phyloP scores from a whole-genome alignment of 2,329 filamentous ascomycete species.

The Monosporascus ibericus region DNA sequence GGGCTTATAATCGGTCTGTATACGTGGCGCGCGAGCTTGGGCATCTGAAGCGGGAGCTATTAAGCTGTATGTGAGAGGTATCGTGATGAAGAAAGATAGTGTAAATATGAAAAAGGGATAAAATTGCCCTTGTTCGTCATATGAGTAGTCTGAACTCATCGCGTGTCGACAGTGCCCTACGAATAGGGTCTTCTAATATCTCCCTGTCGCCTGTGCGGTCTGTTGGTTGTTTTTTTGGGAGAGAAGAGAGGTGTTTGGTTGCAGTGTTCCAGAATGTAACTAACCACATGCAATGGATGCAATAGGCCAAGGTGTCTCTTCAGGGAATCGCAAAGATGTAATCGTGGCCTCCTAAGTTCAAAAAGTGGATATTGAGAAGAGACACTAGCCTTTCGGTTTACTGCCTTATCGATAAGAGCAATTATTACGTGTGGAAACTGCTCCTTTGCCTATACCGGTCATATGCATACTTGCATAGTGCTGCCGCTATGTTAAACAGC shows the following conservation, averaged over 20 bases:
- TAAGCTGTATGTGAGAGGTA: conserved; percentile 85
- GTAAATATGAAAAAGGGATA: conserved; percentile 99
- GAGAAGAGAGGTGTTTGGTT: too few species aligned
- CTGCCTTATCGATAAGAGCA: too few species aligned
- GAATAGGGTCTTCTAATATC: conserved; percentile 19
- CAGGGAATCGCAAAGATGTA: background rate
- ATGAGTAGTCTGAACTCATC: conserved; percentile 95
- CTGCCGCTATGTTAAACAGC: too few species aligned
- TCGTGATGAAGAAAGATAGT: conserved; percentile 76
- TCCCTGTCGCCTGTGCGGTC: conserved; percentile 1
- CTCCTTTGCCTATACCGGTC: too few species aligned
- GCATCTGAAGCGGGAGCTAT: conserved; percentile 71
- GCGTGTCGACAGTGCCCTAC: conserved; percentile 34
- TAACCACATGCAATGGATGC: too few species aligned
- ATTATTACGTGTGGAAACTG: too few species aligned
- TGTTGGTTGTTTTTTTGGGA: background rate
- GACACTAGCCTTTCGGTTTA: too few species aligned
- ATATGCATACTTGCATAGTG: too few species aligned
- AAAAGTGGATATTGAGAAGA: background rate
- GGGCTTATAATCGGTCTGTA: conserved; percentile 74
- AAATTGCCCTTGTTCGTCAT: conserved; percentile 97
- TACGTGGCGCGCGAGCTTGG: conserved; percentile 74
- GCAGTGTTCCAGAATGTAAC: too few species aligned
- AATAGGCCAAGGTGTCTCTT: conserved; percentile 2
- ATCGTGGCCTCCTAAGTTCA: conserved; percentile 2